These are phyloP conservation scores for Neoscytalidium dimidiatum DNA, from an alignment of 2,329 filamentous ascomycete species.

Conservation along the genomic window DNA sequence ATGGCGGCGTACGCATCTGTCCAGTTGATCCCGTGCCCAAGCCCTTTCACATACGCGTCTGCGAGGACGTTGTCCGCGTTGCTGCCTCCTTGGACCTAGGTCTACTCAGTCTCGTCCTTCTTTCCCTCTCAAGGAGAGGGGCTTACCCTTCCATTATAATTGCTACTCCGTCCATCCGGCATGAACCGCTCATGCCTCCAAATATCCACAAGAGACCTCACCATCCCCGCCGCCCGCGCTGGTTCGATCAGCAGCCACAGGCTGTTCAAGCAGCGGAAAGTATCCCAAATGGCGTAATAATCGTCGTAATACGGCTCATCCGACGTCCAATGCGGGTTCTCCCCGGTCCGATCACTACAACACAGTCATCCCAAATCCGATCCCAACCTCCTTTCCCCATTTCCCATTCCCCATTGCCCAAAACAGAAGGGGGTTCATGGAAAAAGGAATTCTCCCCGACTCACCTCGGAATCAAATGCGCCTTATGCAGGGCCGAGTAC, in stretches of 20 bases:
- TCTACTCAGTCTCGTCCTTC: constrained; percentile 28
- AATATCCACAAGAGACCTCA: constrained; percentile 24
- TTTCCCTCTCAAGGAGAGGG: constrained; percentile 43
- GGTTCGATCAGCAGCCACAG: constrained; percentile 25
- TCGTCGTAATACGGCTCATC: constrained; percentile 40
- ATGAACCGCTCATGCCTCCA: constrained; percentile 34
- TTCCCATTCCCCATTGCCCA: too few species aligned
- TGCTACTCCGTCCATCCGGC: constrained; percentile 36
- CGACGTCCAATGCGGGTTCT: constrained; percentile 30
- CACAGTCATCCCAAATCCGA: constrained; percentile 18
- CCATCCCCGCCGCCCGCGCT: constrained; percentile 19
- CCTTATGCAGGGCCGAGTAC: constrained; percentile 33
- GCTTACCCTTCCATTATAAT: constrained; percentile 32
- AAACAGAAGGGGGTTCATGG: too few species aligned
- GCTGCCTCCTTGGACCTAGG: constrained; percentile 33
- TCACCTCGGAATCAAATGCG: constrained; percentile 36
- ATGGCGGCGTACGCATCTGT: constrained; percentile 35
- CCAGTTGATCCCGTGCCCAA: constrained; percentile 33
- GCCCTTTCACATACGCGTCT: constrained; percentile 36
- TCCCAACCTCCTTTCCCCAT: neutral
- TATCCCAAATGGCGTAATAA: constrained; percentile 23
- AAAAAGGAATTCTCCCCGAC: neutral
- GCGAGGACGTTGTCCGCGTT: constrained; percentile 39
- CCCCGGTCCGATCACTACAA: constrained; percentile 27
- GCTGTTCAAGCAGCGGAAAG: constrained; percentile 22